These are phyloP conservation scores for Neurospora tetrasperma DNA, from an alignment of 495 filamentous ascomycete species.

Conservation along the genomic window DNA sequence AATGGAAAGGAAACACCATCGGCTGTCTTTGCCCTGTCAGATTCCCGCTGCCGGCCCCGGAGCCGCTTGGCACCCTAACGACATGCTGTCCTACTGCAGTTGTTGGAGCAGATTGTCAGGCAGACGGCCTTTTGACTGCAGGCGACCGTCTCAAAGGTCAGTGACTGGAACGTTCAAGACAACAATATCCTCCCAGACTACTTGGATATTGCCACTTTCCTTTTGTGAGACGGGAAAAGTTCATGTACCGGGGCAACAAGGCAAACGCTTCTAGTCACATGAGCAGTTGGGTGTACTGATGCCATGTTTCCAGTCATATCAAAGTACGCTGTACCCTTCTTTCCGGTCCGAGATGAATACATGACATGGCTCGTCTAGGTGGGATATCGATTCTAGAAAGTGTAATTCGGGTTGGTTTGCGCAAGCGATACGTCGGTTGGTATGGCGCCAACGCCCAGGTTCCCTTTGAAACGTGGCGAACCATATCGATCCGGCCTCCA, in stretches of 20 bases:
- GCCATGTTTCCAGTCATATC: background rate
- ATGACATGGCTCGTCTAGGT: background rate
- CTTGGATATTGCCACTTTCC: background rate
- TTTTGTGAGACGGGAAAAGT: background rate
- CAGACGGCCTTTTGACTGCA: background rate
- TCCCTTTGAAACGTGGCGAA: background rate
- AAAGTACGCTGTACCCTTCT: background rate
- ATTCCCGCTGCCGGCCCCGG: background rate
- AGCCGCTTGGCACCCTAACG: background rate
- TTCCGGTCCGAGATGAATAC: background rate
- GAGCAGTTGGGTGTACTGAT: background rate
- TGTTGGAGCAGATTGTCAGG: background rate
- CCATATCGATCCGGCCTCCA: background rate
- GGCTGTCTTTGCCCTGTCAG: background rate
- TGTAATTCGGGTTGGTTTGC: background rate
- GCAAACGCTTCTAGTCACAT: background rate
- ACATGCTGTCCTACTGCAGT: background rate
- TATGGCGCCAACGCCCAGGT: background rate
- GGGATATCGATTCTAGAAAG: background rate
- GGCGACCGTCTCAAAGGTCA: background rate
- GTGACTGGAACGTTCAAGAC: background rate
- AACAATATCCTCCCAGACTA: background rate
- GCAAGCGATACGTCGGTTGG: background rate
- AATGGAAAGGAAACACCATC: background rate
- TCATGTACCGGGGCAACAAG: background rate